Percentiles rank a stretch among this genome's conserved stretches.
These are phyloP conservation scores for Kluyveromyces sp. DNA, from an alignment of 1,139 yeast species.

Conservation along the genomic window DNA sequence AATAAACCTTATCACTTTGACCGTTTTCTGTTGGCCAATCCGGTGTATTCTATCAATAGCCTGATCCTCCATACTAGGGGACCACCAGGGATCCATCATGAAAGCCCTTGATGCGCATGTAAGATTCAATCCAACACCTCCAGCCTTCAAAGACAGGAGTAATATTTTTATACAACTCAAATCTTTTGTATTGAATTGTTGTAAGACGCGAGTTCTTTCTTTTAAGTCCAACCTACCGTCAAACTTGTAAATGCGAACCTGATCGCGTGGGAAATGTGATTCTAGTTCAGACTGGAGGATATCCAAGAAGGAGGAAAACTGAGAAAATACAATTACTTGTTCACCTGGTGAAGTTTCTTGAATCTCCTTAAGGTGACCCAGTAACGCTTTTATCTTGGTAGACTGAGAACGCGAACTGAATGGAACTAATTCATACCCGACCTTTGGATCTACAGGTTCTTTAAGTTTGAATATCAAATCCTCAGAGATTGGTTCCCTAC, in stretches of 20 bases:
- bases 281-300: conserved; percentile 57
- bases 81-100: conserved; percentile 99
- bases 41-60: conserved; percentile 93
- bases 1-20: conserved; percentile 72
- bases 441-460: conserved; percentile 5
- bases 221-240: conserved; percentile 73
- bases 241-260: conserved; percentile 44
- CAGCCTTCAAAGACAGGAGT: conserved; percentile 78
- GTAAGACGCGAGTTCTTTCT: conserved; percentile 58
- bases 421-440: conserved; percentile 12
- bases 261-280: conserved; percentile 14
- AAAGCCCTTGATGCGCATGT: conserved; percentile 83
- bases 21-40: conserved; percentile 74
- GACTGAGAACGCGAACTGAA: conserved; percentile 38
- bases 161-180: conserved; percentile 45
- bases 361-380: conserved; percentile 49
- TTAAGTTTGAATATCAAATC: conserved; percentile 21
- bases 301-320: conserved; percentile 78
- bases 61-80: conserved; percentile 87
- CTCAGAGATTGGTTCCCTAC: conserved; percentile 31
- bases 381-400: conserved; percentile 67
- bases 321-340: conserved; percentile 84
- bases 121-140: conserved; percentile 90
- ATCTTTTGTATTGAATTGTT: conserved; percentile 42
- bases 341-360: conserved; percentile 53